Conservation (phyloP, 1,139 yeast genomes). For the Torulaspora globosa region DNA sequence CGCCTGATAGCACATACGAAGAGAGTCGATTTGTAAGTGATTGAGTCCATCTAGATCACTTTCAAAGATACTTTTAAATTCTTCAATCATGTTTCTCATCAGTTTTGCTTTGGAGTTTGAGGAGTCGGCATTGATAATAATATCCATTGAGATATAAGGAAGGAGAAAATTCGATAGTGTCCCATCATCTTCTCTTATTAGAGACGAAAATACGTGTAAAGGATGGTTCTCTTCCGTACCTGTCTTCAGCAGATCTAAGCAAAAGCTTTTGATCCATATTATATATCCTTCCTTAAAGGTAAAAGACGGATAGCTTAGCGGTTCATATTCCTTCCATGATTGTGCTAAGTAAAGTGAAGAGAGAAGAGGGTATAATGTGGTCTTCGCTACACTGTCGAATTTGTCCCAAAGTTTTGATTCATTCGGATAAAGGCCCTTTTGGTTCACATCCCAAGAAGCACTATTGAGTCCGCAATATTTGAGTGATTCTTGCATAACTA, state of each 20-base stretch:
- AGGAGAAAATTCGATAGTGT: slow-evolving; percentile 66
- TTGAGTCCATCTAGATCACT: slow-evolving; percentile 45
- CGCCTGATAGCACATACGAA: slow-evolving; percentile 63
- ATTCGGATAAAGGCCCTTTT: slow-evolving; percentile 34
- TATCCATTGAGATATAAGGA: slow-evolving; percentile 72
- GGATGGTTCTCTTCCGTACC: slow-evolving; percentile 47
- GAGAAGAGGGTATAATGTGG: slow-evolving; percentile 71
- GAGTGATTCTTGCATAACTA: slow-evolving; percentile 82
- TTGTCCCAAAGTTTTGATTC: slow-evolving; percentile 52
- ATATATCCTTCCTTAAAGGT: slow-evolving; percentile 43
- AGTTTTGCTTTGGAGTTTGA: slow-evolving; percentile 44
- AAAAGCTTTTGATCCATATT: slow-evolving; percentile 67
- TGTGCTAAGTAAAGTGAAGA: slow-evolving; percentile 64
- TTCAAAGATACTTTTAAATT: slow-evolving; percentile 55
- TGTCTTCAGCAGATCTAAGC: slow-evolving; percentile 58
- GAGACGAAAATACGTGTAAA: slow-evolving; percentile 60
- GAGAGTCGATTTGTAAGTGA: slow-evolving; percentile 53
- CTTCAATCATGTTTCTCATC: slow-evolving; percentile 48
- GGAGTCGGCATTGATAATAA: slow-evolving; percentile 44
- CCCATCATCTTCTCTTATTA: slow-evolving; percentile 70
- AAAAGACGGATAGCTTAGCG: slow-evolving; percentile 49
- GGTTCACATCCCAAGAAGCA: slow-evolving; percentile 37
- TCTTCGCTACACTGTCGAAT: slow-evolving; percentile 63
- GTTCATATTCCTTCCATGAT: slow-evolving; percentile 43
- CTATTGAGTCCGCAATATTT: slow-evolving; percentile 56